These are phyloP conservation scores for Trichoderma gamsii DNA, from an alignment of 495 filamentous ascomycete genomes.

Conservation along the genomic window DNA sequence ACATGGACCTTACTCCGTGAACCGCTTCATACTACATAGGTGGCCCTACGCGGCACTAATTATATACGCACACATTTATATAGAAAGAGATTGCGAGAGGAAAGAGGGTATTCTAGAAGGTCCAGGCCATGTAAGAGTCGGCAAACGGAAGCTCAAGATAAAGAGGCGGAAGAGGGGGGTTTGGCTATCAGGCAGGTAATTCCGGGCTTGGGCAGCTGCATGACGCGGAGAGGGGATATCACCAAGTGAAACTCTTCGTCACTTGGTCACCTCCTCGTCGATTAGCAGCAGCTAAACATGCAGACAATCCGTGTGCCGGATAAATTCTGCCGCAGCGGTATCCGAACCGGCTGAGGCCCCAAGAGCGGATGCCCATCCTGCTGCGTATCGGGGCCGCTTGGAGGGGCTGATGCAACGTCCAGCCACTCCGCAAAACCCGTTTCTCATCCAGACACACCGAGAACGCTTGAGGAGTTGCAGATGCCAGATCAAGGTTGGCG, in stretches of 20 bases:
- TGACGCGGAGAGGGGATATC: not conserved
- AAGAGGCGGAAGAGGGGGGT: not conserved
- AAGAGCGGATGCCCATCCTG: not conserved
- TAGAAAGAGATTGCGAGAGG: no score
- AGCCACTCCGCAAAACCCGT: not conserved
- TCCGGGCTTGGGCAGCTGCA: not conserved
- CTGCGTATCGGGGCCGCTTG: not conserved
- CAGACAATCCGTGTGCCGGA: not conserved
- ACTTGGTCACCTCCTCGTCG: not conserved
- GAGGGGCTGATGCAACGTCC: not conserved
- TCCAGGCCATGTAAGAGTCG: not conserved
- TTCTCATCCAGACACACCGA: not conserved
- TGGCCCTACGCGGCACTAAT: no score
- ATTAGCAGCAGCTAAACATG: not conserved
- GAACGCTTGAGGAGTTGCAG: not conserved
- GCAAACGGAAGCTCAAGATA: not conserved
- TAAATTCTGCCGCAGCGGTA: not conserved
- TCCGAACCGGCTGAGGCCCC: slow-evolving; percentile 4
- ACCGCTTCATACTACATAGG: no score
- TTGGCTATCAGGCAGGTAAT: not conserved
- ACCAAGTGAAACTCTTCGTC: not conserved
- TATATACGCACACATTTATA: no score
- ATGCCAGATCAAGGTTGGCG: not conserved
- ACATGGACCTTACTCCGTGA: no score
- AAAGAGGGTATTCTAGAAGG: no score